These are phyloP conservation scores for Penicillium sp. DNA, from an alignment of 2,329 filamentous ascomycete genomes.

Conservation along the genomic window DNA sequence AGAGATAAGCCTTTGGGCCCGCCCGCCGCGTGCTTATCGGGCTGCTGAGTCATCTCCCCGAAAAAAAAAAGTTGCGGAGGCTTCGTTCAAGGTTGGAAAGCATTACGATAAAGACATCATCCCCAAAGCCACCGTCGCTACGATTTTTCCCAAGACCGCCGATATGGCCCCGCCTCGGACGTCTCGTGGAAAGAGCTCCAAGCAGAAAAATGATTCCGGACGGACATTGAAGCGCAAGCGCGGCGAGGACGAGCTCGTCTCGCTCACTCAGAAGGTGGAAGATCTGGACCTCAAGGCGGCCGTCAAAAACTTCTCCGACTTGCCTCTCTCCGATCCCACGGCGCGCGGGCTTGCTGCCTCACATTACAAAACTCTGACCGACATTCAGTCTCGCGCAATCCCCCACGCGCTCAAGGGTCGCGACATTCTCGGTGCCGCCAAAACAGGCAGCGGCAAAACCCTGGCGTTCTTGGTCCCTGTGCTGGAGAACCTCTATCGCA, in stretches of 20 bases:
- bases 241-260: conserved; percentile 39
- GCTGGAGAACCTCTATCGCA: conserved; percentile 83
- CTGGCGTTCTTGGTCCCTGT: conserved; percentile 88
- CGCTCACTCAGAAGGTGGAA: conserved; percentile 39
- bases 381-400: conserved; percentile 86
- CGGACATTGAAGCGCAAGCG: conserved; percentile 43
- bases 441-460: conserved; percentile 93
- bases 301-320: conserved; percentile 67
- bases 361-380: conserved; percentile 84
- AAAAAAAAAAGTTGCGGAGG: conserved; percentile 27
- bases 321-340: conserved; percentile 81
- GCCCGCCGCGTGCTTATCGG: conserved; percentile 24
- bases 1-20: conserved; percentile 1
- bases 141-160: background rate
- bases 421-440: conserved; percentile 90
- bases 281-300: conserved; percentile 43
- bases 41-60: conserved; percentile 30
- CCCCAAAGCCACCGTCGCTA: background rate
- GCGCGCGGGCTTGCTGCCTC: conserved; percentile 71
- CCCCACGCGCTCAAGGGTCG: conserved; percentile 75
- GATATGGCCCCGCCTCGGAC: conserved; percentile 30
- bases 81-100: background rate
- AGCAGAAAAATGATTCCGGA: conserved; percentile 21
- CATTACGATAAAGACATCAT: conserved; percentile 13
- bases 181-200: conserved; percentile 25